A percentile compares a stretch with the other conserved stretches of the same genome.
Conservation (phyloP, 495 filamentous ascomycete genomes). For the Rhypophila decipiens region DNA sequence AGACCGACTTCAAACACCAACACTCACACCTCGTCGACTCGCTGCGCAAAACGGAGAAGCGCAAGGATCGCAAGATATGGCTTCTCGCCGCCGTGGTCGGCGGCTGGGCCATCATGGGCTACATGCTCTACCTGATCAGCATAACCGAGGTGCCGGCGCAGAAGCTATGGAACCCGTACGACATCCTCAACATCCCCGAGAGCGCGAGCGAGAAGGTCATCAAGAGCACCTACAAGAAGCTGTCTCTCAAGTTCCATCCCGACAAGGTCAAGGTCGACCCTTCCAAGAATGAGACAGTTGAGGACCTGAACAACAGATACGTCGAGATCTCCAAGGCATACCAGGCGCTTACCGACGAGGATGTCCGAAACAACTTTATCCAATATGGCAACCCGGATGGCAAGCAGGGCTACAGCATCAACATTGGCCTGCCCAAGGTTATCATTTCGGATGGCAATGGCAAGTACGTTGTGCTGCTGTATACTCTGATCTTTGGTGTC, state of each 20-base stretch:
- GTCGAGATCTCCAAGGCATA: slow-evolving; percentile 95
- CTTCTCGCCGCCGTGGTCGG: slow-evolving; percentile 65
- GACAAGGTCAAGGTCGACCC: slow-evolving; percentile 83
- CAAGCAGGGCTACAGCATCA: slow-evolving; percentile 96
- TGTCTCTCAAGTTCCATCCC: slow-evolving; percentile 83
- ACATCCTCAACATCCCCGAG: slow-evolving; percentile 81
- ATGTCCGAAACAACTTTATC: slow-evolving; percentile 91
- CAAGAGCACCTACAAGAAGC: slow-evolving; percentile 76
- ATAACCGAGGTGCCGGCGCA: slow-evolving; percentile 64
- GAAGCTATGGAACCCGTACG: slow-evolving; percentile 94
- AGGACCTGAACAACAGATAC: slow-evolving; percentile 77
- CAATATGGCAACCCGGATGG: slow-evolving; percentile 96
- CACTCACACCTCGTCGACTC: slow-evolving; percentile 77
- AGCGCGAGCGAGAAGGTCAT: slow-evolving; percentile 83
- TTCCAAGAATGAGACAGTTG: slow-evolving; percentile 80
- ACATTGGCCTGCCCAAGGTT: slow-evolving; percentile 90
- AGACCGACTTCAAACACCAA: slow-evolving; percentile 71
- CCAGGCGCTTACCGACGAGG: slow-evolving; percentile 94
- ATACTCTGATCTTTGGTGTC: slow-evolving; percentile 79
- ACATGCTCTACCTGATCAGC: slow-evolving; percentile 86
- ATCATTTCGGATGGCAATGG: slow-evolving; percentile 90
- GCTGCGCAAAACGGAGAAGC: slow-evolving; percentile 80
- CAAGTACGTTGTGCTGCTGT: slow-evolving; percentile 89
- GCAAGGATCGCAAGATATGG: slow-evolving; percentile 85
- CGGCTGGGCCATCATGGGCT: slow-evolving; percentile 81